Conservation (phyloP, 2,329 filamentous ascomycete species). For the Xylariaceae sp. region DNA sequence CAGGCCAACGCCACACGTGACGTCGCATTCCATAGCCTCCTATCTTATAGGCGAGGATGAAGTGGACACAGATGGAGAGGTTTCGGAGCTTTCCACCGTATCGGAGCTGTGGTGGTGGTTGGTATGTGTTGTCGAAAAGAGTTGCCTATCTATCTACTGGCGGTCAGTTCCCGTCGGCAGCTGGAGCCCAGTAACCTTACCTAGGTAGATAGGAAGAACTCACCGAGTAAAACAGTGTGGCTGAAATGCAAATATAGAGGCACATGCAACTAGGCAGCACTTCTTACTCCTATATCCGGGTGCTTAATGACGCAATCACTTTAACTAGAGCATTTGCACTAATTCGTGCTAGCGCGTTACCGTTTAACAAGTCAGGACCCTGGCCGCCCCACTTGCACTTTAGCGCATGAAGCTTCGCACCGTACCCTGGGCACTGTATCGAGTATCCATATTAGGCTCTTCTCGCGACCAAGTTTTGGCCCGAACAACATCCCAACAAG, state of each 20-base stretch:
- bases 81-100: neutral
- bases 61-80: neutral
- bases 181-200: too few species aligned
- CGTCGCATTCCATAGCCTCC: neutral
- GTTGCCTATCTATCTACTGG: too few species aligned
- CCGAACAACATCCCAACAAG: neutral
- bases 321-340: neutral
- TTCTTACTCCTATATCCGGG: neutral
- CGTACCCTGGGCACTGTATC: neutral
- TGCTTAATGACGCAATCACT: slow-evolving; percentile 24
- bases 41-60: neutral
- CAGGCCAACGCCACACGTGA: neutral
- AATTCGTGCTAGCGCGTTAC: neutral
- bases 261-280: too few species aligned
- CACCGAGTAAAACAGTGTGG: neutral
- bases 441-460: neutral
- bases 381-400: too few species aligned
- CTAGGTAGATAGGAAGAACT: too few species aligned
- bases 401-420: too few species aligned
- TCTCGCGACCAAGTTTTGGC: neutral
- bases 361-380: too few species aligned
- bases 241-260: neutral
- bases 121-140: neutral
- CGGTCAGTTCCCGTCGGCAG: too few species aligned
- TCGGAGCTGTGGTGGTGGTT: neutral